Conservation (phyloP, 371 early-diverging fungal species). For the Rhizopus arrhizus region DNA sequence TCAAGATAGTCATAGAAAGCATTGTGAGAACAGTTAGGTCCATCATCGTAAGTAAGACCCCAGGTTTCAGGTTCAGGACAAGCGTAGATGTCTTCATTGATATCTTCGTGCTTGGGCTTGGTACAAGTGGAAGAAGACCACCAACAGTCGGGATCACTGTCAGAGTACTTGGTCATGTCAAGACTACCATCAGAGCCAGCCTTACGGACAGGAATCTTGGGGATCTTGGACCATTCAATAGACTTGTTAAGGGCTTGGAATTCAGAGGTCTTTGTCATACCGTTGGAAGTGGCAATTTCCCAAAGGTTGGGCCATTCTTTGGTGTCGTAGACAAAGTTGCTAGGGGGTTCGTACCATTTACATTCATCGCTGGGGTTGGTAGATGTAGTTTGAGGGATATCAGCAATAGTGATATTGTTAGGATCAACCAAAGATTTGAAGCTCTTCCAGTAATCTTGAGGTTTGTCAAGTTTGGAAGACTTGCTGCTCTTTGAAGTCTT, state of each 20-base stretch:
- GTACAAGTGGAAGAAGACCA: conserved; percentile 53
- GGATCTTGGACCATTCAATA: conserved; percentile 50
- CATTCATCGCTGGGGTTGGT: conserved; percentile 18
- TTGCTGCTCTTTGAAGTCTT: not conserved
- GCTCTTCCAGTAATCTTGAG: conserved; percentile 28
- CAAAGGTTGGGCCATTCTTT: conserved; percentile 53
- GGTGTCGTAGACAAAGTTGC: conserved; percentile 30
- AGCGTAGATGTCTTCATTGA: conserved; percentile 50
- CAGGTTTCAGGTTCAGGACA: conserved; percentile 60
- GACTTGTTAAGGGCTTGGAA: conserved; percentile 49
- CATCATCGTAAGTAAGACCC: conserved; percentile 71
- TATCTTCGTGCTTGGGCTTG: conserved; percentile 36
- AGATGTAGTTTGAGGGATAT: conserved; percentile 31
- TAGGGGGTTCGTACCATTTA: conserved; percentile 22
- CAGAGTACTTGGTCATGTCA: conserved; percentile 33
- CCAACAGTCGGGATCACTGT: conserved; percentile 57
- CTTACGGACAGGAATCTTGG: conserved; percentile 41
- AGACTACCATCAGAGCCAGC: conserved; percentile 32
- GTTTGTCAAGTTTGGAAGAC: conserved; percentile 17
- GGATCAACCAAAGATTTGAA: conserved; percentile 29
- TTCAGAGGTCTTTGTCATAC: conserved; percentile 47
- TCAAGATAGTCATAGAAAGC: conserved; percentile 49
- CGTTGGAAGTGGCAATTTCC: conserved; percentile 52
- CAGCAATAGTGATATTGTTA: conserved; percentile 20
- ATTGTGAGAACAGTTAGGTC: conserved; percentile 63